Evolutionary conservation across 139 green algal genomes (phyloP).

Genomic region (Tetradesmus lagerheimii): DNA sequence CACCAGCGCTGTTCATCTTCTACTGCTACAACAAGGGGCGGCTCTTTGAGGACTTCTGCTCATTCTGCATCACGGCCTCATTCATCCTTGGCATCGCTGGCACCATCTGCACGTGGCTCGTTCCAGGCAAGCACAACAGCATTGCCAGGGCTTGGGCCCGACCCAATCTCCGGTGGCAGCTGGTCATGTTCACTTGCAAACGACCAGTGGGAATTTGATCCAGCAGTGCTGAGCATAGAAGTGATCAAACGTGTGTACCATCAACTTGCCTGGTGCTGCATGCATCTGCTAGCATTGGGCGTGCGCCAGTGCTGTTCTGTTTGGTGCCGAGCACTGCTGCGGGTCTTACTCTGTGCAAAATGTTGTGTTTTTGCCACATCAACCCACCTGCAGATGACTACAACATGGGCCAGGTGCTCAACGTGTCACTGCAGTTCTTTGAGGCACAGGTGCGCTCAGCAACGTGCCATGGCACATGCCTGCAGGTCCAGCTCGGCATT

Average conservation of each 20-base stretch:
- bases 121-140: conserved; percentile 3
- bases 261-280: not conserved
- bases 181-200: too few relatives aligned
- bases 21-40: conserved; percentile 44
- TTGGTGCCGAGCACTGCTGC: not conserved
- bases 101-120: conserved; percentile 47
- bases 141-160: too few relatives aligned
- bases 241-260: not conserved
- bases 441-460: conserved; percentile 5
- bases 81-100: conserved; percentile 25
- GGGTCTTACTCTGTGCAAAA: not conserved
- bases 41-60: conserved; percentile 45
- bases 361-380: not conserved
- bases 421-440: conserved; percentile 47
- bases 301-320: not conserved
- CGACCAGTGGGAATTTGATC: too few relatives aligned
- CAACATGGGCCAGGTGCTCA: conserved; percentile 47
- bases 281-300: not conserved
- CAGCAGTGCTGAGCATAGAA: not conserved
- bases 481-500: not conserved
- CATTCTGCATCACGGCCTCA: conserved; percentile 32
- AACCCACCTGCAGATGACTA: conserved; percentile 38
- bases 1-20: conserved; percentile 47
- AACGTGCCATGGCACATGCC: not conserved
- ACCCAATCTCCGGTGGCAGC: too few relatives aligned